phyloP scores from a whole-genome alignment of 805 yeast species.

The Ogataea thermomethanolica region DNA sequence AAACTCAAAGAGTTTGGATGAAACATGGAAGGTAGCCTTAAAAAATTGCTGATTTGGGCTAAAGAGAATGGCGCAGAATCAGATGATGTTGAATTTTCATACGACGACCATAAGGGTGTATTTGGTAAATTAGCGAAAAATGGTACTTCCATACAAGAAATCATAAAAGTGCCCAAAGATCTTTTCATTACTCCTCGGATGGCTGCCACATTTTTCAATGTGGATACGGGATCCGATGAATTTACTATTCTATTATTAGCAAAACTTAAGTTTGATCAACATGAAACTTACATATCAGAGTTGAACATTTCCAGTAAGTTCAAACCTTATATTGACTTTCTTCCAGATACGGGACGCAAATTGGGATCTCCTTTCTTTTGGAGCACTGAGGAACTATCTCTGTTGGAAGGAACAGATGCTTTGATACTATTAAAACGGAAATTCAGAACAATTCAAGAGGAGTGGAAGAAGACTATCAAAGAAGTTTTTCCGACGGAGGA shows the following conservation, averaged over 20 bases:
- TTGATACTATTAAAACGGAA: constrained; percentile 50
- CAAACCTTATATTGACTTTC: constrained; percentile 43
- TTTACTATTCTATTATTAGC: constrained; percentile 39
- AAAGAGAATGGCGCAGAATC: constrained; percentile 36
- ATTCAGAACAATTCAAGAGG: constrained; percentile 46
- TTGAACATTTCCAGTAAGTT: constrained; percentile 27
- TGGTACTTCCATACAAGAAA: constrained; percentile 8
- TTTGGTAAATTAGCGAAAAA: constrained; percentile 28
- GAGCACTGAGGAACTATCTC: constrained; percentile 46
- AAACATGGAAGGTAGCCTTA: background rate
- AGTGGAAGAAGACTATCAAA: constrained; percentile 46
- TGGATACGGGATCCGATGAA: constrained; percentile 27
- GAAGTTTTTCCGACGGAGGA: constrained; percentile 3
- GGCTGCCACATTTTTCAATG: constrained; percentile 32
- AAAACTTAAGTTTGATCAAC: constrained; percentile 38
- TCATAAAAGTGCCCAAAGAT: constrained; percentile 38
- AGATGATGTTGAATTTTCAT: constrained; percentile 34
- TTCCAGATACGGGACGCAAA: constrained; percentile 41
- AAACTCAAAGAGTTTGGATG: too few species aligned
- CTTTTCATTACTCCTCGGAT: constrained; percentile 37
- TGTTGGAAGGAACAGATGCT: constrained; percentile 67
- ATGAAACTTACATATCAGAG: constrained; percentile 14
- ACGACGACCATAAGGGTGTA: constrained; percentile 33
- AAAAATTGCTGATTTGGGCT: constrained; percentile 28
- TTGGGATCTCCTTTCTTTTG: constrained; percentile 68